Conservation (phyloP, 495 filamentous ascomycete species). For the Penicillium samsonianum region DNA sequence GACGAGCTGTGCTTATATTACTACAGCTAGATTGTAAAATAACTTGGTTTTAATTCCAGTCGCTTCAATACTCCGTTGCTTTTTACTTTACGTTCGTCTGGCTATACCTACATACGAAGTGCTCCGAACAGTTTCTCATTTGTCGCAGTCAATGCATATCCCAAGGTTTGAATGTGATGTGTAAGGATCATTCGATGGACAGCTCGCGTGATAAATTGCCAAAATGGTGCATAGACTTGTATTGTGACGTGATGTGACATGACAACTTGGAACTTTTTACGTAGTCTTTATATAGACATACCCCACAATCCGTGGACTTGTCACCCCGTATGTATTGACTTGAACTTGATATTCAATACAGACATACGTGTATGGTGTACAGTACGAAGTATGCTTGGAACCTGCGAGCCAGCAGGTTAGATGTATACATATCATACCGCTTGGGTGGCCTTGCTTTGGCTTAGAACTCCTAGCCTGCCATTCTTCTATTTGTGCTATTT, state of each 20-base stretch:
- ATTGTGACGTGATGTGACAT: neutral
- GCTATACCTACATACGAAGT: too few relatives aligned
- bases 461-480: neutral
- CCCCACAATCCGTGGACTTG: neutral
- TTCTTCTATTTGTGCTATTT: neutral
- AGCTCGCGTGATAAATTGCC: slow-evolving; percentile 1
- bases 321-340: neutral
- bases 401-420: neutral
- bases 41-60: too few relatives aligned
- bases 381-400: neutral
- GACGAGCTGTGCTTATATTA: too few relatives aligned
- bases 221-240: neutral
- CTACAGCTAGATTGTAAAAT: too few relatives aligned
- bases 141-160: too few relatives aligned
- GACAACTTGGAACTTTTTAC: too few relatives aligned
- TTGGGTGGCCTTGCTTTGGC: neutral
- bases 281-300: neutral
- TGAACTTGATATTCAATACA: neutral
- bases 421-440: neutral
- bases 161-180: too few relatives aligned
- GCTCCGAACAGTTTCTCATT: too few relatives aligned
- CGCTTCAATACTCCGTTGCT: too few relatives aligned
- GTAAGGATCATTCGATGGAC: too few relatives aligned
- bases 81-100: too few relatives aligned
- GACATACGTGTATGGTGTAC: neutral